A percentile compares a stretch with the other conserved stretches of the same genome.
Evolutionary conservation across 2,329 filamentous ascomycete genomes (phyloP).

Genomic region (Paramyrothecium roridum): DNA sequence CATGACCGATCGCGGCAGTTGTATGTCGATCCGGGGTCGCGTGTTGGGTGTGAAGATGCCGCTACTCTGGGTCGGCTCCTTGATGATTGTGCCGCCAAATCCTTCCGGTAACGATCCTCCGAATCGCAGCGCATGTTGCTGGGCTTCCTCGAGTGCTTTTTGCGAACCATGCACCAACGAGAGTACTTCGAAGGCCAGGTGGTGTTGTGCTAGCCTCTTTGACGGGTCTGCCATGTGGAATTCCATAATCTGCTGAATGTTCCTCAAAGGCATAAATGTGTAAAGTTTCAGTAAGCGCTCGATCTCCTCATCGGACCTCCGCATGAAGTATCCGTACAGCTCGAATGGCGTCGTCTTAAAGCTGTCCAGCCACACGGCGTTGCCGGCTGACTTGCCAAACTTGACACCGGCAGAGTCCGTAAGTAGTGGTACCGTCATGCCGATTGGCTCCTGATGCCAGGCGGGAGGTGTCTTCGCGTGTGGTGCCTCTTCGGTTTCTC

Average conservation of each 20-base stretch:
- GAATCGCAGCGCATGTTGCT: conserved; percentile 50
- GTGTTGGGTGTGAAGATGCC: conserved; percentile 41
- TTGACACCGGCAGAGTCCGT: conserved; percentile 84
- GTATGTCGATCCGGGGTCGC: conserved; percentile 50
- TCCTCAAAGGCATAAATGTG: conserved; percentile 74
- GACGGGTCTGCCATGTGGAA: conserved; percentile 66
- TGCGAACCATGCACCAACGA: conserved; percentile 71
- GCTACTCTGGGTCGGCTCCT: conserved; percentile 21
- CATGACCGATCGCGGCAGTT: conserved; percentile 57
- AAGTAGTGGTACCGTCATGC: conserved; percentile 86
- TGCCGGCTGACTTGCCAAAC: conserved; percentile 92
- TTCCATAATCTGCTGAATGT: conserved; percentile 67
- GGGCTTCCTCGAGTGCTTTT: conserved; percentile 61
- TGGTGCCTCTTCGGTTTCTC: conserved; percentile 51
- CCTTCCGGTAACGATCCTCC: conserved; percentile 24
- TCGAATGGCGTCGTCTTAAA: conserved; percentile 81
- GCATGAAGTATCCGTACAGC: conserved; percentile 86
- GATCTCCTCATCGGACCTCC: conserved; percentile 76
- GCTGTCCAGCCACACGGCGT: conserved; percentile 87
- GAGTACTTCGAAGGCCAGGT: conserved; percentile 78
- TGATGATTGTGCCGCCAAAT: conserved; percentile 12
- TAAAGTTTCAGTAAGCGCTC: conserved; percentile 82
- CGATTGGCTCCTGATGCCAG: conserved; percentile 61
- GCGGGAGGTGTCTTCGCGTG: conserved; percentile 32
- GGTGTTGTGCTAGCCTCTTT: conserved; percentile 76